Base-by-base conservation (phyloP, 2,329 filamentous ascomycete species). In the Aspergillus proliferans region DNA sequence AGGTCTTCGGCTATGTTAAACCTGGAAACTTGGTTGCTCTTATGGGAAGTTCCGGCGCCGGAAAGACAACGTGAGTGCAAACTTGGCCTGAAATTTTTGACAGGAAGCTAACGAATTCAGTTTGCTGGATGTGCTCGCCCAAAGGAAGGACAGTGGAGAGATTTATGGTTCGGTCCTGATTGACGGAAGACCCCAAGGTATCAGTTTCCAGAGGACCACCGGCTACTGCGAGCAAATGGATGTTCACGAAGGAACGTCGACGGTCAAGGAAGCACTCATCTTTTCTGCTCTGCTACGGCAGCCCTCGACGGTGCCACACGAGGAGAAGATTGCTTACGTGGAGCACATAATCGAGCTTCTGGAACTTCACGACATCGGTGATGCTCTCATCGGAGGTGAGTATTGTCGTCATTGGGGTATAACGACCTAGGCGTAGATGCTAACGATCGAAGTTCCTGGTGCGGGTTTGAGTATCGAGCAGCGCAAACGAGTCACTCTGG, bases 41-140 rank as follows among this genome's bases (percentile, higher is more conserved):
- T 1, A 91, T 91, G 87, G 87, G 87, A 42, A 86, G 88, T 2
- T 89, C 86, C 5, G 89, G 90, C 47, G 90, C 90, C 0, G 72
- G 72, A 36, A 75, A 75, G 49, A 75, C 72, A 12, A 75, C 72
- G 40, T 64, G 49, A 45, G 61, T 57, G 3, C 9, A n/a, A 2
- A 12, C 33, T 19, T 14, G 10, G n/a, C 14, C 15, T 21, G 2
- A 4, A 14, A 6, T 6, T 22, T 28, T n/a, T 15, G 12, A 1
- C 6, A n/a, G 15, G 15, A 18, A 30, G 19, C 30, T 46, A 33
- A 49, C 14, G n/a, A 38, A 24, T 22, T 4, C 45, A 66, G 63
- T 0, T 76, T 75, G 6, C 55, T 75, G 8, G 70, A 75, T 52
- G 68, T 70, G 1, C 56, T 75, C 6, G 71, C 72, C 1, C 70